phyloP scores from a whole-genome alignment of 345 rosid genomes.

The Melaleuca quinquenervia region DNA sequence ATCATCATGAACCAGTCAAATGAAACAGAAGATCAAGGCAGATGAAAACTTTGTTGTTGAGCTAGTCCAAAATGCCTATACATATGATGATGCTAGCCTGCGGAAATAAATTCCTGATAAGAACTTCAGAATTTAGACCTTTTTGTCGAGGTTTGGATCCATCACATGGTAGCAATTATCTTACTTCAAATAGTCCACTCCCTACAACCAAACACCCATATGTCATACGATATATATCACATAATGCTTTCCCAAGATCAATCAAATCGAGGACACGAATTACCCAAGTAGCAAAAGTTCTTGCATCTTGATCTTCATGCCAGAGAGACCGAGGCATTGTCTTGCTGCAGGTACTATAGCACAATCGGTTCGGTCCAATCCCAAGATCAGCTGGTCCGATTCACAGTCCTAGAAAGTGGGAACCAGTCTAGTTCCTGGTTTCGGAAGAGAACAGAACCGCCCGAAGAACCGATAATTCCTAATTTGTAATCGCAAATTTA shows the following conservation, averaged over 20 bases:
- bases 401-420: too few relatives aligned
- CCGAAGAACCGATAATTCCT: too few relatives aligned
- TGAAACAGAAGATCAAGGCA: not conserved
- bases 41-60: not conserved
- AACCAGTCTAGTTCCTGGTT: too few relatives aligned
- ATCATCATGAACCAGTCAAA: conserved; percentile 26
- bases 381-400: too few relatives aligned
- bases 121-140: conserved; percentile 7
- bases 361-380: too few relatives aligned
- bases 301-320: conserved; percentile 46
- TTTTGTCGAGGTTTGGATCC: conserved; percentile 21
- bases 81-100: not conserved
- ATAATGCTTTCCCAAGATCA: not conserved
- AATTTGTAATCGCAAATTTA: too few relatives aligned
- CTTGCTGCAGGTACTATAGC: conserved; percentile 41
- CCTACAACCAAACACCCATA: conserved; percentile 4
- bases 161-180: conserved; percentile 33
- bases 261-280: not conserved
- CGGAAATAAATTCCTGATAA: not conserved
- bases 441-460: too few relatives aligned
- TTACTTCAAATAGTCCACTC: conserved; percentile 39
- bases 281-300: conserved; percentile 49
- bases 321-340: conserved; percentile 51
- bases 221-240: not conserved
- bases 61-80: not conserved